These are phyloP conservation scores for Pontederia crassipes DNA, from an alignment of 176 grass and related monocot species.

Conservation along the genomic window DNA sequence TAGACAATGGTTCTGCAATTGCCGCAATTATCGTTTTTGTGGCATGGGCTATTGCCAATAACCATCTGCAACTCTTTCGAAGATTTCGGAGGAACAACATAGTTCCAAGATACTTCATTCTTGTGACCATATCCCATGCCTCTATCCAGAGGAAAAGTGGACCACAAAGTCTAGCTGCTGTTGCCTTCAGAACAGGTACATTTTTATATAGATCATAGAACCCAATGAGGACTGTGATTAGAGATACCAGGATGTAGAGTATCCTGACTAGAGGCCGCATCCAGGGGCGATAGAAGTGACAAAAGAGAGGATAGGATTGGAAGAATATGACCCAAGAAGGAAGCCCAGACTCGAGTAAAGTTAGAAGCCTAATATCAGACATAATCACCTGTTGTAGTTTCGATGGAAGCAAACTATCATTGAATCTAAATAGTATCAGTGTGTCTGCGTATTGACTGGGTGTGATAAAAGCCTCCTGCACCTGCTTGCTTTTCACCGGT, in stretches of 20 bases:
- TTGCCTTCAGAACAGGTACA: conserved; percentile 63
- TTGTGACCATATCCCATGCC: conserved; percentile 77
- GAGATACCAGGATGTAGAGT: conserved; percentile 47
- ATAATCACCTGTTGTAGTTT: conserved; percentile 60
- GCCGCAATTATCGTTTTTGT: conserved; percentile 12
- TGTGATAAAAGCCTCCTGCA: conserved; percentile 4
- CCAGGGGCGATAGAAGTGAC: conserved; percentile 70
- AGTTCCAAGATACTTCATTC: conserved; percentile 81
- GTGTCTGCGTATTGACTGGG: conserved; percentile 46
- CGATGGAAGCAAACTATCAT: conserved; percentile 45
- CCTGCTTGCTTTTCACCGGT: background rate
- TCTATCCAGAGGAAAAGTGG: conserved; percentile 84
- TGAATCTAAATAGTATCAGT: conserved; percentile 48
- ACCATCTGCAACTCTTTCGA: conserved; percentile 28
- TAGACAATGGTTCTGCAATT: conserved; percentile 27
- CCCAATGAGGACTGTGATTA: conserved; percentile 63
- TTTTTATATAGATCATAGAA: conserved; percentile 99
- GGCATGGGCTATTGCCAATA: conserved; percentile 24
- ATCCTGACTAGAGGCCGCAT: conserved; percentile 57
- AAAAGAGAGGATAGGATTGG: conserved; percentile 83
- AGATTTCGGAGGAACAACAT: conserved; percentile 82
- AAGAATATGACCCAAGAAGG: conserved; percentile 87
- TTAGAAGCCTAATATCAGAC: conserved; percentile 64
- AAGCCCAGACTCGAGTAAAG: conserved; percentile 67
- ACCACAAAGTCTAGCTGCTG: conserved; percentile 55